Evolutionary conservation across 2,329 filamentous ascomycete genomes (phyloP), one percentile per base, ranked within the genome.

Genomic region (Xylariaceae sp.): DNA sequence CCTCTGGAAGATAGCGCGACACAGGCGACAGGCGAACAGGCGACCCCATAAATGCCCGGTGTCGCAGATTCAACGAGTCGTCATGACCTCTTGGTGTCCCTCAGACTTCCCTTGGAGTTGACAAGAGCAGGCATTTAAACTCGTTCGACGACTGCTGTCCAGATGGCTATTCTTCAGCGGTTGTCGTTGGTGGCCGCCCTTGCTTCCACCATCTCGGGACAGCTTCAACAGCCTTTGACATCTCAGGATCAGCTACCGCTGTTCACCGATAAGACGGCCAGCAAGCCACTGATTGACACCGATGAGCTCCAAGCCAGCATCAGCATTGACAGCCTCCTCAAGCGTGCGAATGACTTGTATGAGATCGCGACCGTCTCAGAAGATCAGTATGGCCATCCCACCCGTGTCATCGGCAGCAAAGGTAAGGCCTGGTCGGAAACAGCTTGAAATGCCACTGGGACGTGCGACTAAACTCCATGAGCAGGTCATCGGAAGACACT

Each of bases 361-460:
- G 70, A 77, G 45, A 78, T 87, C 48, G 84, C 85, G 0, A 72
- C 83, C 64, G 70, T 76, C 45, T 75, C 77, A 11, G 69, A 78
- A 52, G 71, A 75, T 1, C 81, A 87, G 54, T 86, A 82, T 61
- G 78, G 79, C 53, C 85, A 85, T 58, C 85, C 85, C 1, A 89
- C 85, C 1, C 77, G 85, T 46, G 85, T 88, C 18, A 87, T 89
- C 56, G 85, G 85, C 30, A 86, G 82, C 54, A 62, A 77, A 63
- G 82, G 82, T 83, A 67, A 48, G 57, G 50, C 33, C 42, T 32
- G 17, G n/a, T 30, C 31, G 18, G 11, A 30, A n/a, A 12, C 7
- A 15, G 45, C 33, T n/a, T 39, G 18, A 7, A 38, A 42, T 39
- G 48, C 15, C 31, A 41, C 51, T 22, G 38, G 53, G 3, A 12